Evolutionary conservation across 2,329 filamentous ascomycete genomes (phyloP), one percentile per base, ranked within the genome.

Genomic region (Apiospora pterosperma): DNA sequence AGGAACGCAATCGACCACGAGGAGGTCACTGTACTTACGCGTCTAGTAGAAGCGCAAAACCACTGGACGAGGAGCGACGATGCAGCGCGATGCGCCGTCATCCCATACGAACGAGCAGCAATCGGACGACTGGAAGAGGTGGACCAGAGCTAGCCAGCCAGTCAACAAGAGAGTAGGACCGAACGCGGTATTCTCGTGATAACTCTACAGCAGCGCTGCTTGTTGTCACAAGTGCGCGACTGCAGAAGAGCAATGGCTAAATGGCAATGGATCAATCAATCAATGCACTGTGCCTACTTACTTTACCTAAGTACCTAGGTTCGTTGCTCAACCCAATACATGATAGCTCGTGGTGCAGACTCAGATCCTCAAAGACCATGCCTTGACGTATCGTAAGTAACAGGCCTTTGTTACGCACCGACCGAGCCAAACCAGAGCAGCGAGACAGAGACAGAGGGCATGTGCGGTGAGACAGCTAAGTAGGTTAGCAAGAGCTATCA

Each of bases 21-120:
- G 14, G 16, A 39, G 58, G 58, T 61, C 64, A 61, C 36, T 42
- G 58, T 39, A 59, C 65, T 66, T 70, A 73, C 73, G 72, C 72
- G 73, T 74, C 66, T 70, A 66, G 59, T 63, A 68, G 69, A 69
- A 68, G 72, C 70, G 69, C 69, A 68, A 69, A 69, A 68, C 65
- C 67, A 72, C 63, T 73, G 71, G 72, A 67, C 61, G 52, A 71
- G 67, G 69, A 67, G 58, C 58, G 41, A 63, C 62, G 64, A 71
- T 69, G 68, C 69, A 66, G 65, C 68, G 68, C 68, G 65, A n/a
- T 55, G 25, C 25, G 48, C 25, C 4, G 25, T 31, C 44, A 31
- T 52, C 44, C 44, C 44, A 52, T 55, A 55, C 28, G 28, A 34
- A 55, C 16, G 16, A 55, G 25, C 48, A 55, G 48, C 48, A 34